Evolutionary conservation across 139 green algal genomes (phyloP).

Genomic region (Tetradesmus obliquus): DNA sequence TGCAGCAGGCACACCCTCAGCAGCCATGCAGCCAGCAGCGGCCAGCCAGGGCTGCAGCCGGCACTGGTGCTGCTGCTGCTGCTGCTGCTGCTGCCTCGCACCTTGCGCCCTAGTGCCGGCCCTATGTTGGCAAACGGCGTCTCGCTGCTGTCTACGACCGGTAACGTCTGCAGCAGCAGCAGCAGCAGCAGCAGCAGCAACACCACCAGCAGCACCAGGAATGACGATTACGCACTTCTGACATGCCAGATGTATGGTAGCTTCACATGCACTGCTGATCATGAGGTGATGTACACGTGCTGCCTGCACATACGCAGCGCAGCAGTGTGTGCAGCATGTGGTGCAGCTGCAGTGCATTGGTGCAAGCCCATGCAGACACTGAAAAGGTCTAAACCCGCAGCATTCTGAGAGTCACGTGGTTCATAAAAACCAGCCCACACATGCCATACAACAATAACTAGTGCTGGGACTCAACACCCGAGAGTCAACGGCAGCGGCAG

Average conservation of each 20-base stretch:
- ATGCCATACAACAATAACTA: too few relatives aligned
- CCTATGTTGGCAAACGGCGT: constrained; percentile 16
- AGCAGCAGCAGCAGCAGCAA: background rate
- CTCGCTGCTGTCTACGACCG: constrained; percentile 12
- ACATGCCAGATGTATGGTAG: too few relatives aligned
- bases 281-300: too few relatives aligned
- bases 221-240: too few relatives aligned
- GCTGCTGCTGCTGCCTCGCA: background rate
- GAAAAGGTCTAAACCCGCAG: too few relatives aligned
- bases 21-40: background rate
- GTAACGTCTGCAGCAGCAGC: constrained; percentile 30
- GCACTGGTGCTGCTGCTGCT: background rate
- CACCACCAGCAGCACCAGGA: too few relatives aligned
- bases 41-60: background rate
- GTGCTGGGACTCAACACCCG: background rate
- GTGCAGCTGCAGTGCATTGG: background rate
- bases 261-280: too few relatives aligned
- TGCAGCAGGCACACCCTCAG: background rate
- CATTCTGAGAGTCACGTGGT: too few relatives aligned
- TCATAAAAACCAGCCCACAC: too few relatives aligned
- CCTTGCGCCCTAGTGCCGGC: constrained; percentile 29
- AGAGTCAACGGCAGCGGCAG: background rate
- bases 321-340: background rate
- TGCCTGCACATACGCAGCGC: too few relatives aligned
- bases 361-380: too few relatives aligned